A percentile compares a stretch with the other conserved stretches of the same genome.
Evolutionary conservation across 2,329 filamentous ascomycete genomes (phyloP).

Genomic region (Sordariomycetes sp.): DNA sequence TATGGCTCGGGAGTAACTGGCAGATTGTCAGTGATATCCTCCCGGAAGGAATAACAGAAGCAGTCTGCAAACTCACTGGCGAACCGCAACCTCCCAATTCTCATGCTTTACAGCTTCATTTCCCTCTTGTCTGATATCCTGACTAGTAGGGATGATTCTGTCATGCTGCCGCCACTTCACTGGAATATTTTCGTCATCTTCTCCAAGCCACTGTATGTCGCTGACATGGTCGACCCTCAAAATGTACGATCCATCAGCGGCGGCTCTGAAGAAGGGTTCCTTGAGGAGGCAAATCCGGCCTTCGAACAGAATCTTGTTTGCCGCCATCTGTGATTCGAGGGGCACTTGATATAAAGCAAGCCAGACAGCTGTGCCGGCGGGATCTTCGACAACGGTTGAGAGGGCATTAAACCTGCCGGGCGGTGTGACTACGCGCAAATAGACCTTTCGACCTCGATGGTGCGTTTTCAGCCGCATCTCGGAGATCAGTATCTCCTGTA

Average conservation of each 20-base stretch:
- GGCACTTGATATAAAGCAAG: conserved; percentile 33
- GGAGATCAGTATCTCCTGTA: conserved; percentile 15
- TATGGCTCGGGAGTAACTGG: conserved; percentile 27
- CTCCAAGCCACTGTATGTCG: conserved; percentile 31
- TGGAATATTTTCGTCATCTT: conserved; percentile 28
- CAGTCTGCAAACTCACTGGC: conserved; percentile 17
- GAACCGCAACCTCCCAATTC: conserved; percentile 18
- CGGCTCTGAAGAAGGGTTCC: conserved; percentile 40
- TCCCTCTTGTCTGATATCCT: conserved; percentile 16
- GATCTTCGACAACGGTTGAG: conserved; percentile 27
- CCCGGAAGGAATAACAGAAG: neutral
- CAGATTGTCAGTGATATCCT: no score
- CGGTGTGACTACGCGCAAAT: conserved; percentile 11
- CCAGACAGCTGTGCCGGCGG: conserved; percentile 20
- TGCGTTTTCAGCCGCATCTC: conserved; percentile 19
- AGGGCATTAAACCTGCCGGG: conserved; percentile 9
- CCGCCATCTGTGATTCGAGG: conserved; percentile 20
- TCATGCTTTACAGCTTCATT: conserved; percentile 19
- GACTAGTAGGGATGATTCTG: conserved; percentile 9
- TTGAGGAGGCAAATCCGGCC: conserved; percentile 35
- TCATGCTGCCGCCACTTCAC: conserved; percentile 17
- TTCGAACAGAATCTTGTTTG: conserved; percentile 20
- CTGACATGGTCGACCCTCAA: conserved; percentile 43
- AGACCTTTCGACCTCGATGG: conserved; percentile 11
- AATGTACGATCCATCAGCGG: conserved; percentile 26